These are phyloP conservation scores for Zygoascus tannicola DNA, from an alignment of 805 yeast genomes.

Conservation along the genomic window DNA sequence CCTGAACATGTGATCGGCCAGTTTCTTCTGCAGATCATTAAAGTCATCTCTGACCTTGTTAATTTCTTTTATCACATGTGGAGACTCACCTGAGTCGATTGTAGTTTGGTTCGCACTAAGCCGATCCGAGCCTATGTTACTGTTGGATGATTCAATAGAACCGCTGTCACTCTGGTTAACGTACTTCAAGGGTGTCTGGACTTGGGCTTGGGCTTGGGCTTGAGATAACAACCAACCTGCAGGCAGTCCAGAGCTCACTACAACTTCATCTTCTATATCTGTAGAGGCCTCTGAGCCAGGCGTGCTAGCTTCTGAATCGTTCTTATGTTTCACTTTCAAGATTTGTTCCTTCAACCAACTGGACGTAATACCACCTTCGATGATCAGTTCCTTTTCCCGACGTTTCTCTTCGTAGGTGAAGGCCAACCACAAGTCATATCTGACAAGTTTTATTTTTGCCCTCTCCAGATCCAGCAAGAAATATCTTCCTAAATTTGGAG, in stretches of 20 bases:
- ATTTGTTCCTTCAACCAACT: not conserved
- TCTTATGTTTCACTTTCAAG: not conserved
- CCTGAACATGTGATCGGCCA: no score
- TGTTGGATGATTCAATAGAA: no score
- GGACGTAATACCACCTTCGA: not conserved
- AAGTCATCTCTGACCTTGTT: no score
- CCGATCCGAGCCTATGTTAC: no score
- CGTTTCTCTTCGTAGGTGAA: not conserved
- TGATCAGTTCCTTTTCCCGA: not conserved
- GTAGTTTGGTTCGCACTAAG: no score
- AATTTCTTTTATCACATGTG: no score
- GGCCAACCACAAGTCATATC: not conserved
- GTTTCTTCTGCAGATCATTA: no score
- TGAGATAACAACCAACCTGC: no score
- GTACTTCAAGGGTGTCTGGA: no score
- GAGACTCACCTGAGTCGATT: no score
- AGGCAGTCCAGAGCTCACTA: not conserved
- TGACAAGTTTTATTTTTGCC: not conserved
- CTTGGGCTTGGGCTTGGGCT: no score
- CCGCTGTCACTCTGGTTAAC: no score
- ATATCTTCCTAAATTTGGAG: not conserved
- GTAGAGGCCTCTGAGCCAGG: constrained; percentile 2
- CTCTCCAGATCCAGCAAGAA: not conserved
- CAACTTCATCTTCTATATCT: not conserved
- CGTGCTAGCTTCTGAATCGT: not conserved